Percentiles rank a stretch among this genome's conserved stretches.
phyloP scores from a whole-genome alignment of 306 rosid genomes.

The Fragaria iinumae region DNA sequence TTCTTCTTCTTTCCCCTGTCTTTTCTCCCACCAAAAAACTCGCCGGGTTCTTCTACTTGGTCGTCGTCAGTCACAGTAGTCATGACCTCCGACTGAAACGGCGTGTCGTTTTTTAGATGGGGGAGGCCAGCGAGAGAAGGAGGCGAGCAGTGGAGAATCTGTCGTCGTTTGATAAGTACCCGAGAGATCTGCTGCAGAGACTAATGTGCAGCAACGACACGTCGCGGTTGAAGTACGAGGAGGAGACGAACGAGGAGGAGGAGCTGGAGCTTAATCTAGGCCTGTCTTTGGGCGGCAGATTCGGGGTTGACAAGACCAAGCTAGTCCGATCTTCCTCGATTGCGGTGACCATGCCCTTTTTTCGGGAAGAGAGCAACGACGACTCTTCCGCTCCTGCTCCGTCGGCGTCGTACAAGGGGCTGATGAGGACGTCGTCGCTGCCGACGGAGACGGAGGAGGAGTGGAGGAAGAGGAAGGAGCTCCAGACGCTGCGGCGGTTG shows the following conservation, averaged over 20 bases:
- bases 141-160: constrained; percentile 38
- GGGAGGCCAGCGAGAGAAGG: constrained; percentile 44
- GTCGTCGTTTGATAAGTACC: constrained; percentile 42
- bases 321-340: constrained; percentile 75
- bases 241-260: constrained; percentile 25
- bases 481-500: constrained; percentile 82
- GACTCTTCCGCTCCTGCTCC: constrained; percentile 29
- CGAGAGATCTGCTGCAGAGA: constrained; percentile 83
- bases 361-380: constrained; percentile 30
- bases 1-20: background rate
- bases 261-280: constrained; percentile 89
- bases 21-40: background rate
- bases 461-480: constrained; percentile 95
- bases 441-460: constrained; percentile 92
- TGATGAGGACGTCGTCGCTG: constrained; percentile 68
- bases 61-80: background rate
- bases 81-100: background rate
- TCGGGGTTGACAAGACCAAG: constrained; percentile 75
- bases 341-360: constrained; percentile 63
- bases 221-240: constrained; percentile 19
- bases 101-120: constrained; percentile 31
- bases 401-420: constrained; percentile 28
- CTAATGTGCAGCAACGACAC: constrained; percentile 38
- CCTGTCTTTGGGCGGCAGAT: constrained; percentile 82
- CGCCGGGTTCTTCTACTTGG: background rate